Percentiles rank a stretch among this genome's conserved stretches.
Conservation (phyloP, 768 basidiomycete genomes). For the Collybia sordida region DNA sequence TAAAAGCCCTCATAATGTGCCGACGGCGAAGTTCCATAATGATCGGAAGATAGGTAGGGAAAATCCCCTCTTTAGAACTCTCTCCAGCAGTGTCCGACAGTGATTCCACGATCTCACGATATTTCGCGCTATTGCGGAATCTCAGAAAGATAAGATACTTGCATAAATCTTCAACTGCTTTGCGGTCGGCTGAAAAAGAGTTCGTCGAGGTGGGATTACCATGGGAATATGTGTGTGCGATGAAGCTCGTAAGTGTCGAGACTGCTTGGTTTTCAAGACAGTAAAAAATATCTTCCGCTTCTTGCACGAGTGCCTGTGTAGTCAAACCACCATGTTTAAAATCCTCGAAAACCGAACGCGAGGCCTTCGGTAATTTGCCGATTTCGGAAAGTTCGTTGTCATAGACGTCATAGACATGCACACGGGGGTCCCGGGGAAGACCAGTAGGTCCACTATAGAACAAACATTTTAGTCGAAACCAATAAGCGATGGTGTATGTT, state of each 20-base stretch:
- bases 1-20: constrained; percentile 29
- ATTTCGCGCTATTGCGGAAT: constrained; percentile 55
- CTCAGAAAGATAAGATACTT: constrained; percentile 56
- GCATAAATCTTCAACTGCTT: constrained; percentile 36
- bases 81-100: constrained; percentile 19
- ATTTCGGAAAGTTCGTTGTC: constrained; percentile 49
- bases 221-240: constrained; percentile 28
- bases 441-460: constrained; percentile 15
- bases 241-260: constrained; percentile 32
- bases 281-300: constrained; percentile 43
- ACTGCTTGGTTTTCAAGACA: constrained; percentile 44
- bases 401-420: constrained; percentile 55
- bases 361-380: constrained; percentile 29
- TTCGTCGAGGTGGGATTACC: constrained; percentile 21
- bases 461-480: not conserved
- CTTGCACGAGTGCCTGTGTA: constrained; percentile 32
- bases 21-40: constrained; percentile 29
- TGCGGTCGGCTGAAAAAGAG: constrained; percentile 27
- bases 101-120: constrained; percentile 36
- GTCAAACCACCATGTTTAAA: constrained; percentile 28
- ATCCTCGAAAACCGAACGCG: constrained; percentile 42
- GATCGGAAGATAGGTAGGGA: constrained; percentile 26
- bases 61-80: constrained; percentile 20
- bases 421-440: constrained; percentile 33
- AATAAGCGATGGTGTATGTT: constrained; percentile 6